Evolutionary conservation across 257 asterid genomes (phyloP), one percentile per base, ranked within the genome.

Genomic region (Prunella vulgaris): DNA sequence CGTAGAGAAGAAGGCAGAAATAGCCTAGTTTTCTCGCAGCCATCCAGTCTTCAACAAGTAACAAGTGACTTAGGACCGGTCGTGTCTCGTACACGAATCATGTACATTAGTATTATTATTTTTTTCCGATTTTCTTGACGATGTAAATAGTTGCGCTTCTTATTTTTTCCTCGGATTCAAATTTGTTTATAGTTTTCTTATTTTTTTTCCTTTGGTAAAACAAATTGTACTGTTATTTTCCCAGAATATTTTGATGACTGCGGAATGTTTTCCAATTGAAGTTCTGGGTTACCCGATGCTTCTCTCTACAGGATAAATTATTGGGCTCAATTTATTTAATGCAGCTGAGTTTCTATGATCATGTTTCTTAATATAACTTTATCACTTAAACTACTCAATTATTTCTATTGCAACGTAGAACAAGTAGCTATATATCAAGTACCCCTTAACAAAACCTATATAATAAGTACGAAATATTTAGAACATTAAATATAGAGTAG

Each of bases 1-100:
- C 10, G 85, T 76, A 33, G 87, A 88, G 57, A 81, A 80, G 72
- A 57, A 79, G 0, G 24, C 57, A 0, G 86, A 63, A 71, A 61
- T 74, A 5, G 76, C 76, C 4, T 78, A 79, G 35, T 60, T 66
- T 62, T 62, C 54, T 15, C 60, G 35, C 52, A 44, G 5, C 52
- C 53, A 15, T n/a, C 20, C 14, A 44, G 52, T n/a, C 20, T 44
- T 5, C 53, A 15, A 2, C 20, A n/a, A 46, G 2, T 46, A n/a
- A 46, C 53, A n/a, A 46, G 13, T 20, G 13, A 20, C 59, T 18
- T 3, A 2, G 59, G 10, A 3, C 38, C n/a, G n/a, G n/a, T n/a
- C 64, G 15, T 44, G 64, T 8, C 5, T 25, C 37, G 33, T 46
- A 66, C 76, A 49, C 58, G 64, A 1, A 49, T 38, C 4, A 30